Evolutionary conservation across 108 stramenopile species (phyloP), one percentile per base, ranked within the genome.

Genomic region (Asterionellopsis glacialis): DNA sequence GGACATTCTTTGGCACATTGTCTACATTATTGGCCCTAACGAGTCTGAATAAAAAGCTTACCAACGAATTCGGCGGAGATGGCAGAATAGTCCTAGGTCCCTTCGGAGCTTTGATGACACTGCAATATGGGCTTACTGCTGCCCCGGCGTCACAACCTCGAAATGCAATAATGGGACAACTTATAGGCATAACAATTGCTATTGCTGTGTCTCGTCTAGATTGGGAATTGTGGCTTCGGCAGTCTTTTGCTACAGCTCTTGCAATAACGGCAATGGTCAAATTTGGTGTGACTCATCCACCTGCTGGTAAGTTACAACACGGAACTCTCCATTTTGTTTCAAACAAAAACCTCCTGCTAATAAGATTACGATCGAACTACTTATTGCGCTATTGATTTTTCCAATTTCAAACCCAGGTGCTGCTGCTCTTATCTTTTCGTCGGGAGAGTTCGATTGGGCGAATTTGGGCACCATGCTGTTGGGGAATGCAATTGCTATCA

Each of bases 81-180:
- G 45, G 19, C 53, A 40, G 16, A 19, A 57, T 41, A 1, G 41
- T 62, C 19, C 26, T 63, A 3, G 63, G 62, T 21, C 77, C 81
- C 6, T 68, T 79, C 5, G 81, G 77, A 5, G 81, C 81, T 14
- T 27, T 82, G 11, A 78, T 79, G 51, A 79, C 78, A 11, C 42
- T 83, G 24, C 77, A 77, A 23, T 83, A 69, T 45, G 67, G 68
- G 25, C 40, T 83, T n/a, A 80, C 82, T 18, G 70, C 82, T 26
- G 82, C 82, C 22, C 82, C 82, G 0, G 78, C 82, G 1, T 63
- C 65, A 18, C 82, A 83, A 51, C 82, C 82, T 12, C 55, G 82
- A 33, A 77, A 68, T 65, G 71, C 72, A 3, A 45, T 83, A 10
- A 44, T 67, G 6, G 77, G 75, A 1, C 78, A 76, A 55, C 53